These are phyloP conservation scores for Parastagonospora avenae DNA, from an alignment of 2,329 filamentous ascomycete genomes.

Conservation along the genomic window DNA sequence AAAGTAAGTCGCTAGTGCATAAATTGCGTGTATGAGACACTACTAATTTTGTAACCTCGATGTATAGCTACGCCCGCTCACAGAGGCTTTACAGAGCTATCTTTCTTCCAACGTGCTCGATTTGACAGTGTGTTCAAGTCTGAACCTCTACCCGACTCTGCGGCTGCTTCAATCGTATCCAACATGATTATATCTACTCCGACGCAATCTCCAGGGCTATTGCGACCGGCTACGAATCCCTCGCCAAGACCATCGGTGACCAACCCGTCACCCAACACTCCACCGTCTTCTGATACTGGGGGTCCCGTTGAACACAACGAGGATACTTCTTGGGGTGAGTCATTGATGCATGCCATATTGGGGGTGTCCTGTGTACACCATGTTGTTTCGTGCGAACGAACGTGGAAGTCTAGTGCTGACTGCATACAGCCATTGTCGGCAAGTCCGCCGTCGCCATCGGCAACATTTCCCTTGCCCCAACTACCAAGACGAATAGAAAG, in stretches of 20 bases:
- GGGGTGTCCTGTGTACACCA: not conserved
- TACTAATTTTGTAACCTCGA: no score
- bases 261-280: conserved; percentile 25
- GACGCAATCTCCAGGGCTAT: conserved; percentile 11
- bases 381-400: no score
- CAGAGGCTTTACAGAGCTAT: conserved; percentile 48
- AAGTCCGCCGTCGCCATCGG: conserved; percentile 40
- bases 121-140: conserved; percentile 51
- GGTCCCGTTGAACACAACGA: conserved; percentile 15
- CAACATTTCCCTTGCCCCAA: conserved; percentile 47
- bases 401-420: conserved; percentile 1
- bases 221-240: conserved; percentile 17
- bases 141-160: conserved; percentile 46
- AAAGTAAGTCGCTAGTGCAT: conserved; percentile 23
- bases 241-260: conserved; percentile 16
- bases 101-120: conserved; percentile 46
- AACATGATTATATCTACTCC: not conserved
- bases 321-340: conserved; percentile 26
- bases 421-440: conserved; percentile 51
- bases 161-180: conserved; percentile 2
- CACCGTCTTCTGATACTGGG: conserved; percentile 22
- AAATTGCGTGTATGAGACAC: no score
- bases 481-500: conserved; percentile 25
- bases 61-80: conserved; percentile 42
- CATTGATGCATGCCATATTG: no score